Conservation (phyloP, 257 asterid species). For the Rhazya stricta region DNA sequence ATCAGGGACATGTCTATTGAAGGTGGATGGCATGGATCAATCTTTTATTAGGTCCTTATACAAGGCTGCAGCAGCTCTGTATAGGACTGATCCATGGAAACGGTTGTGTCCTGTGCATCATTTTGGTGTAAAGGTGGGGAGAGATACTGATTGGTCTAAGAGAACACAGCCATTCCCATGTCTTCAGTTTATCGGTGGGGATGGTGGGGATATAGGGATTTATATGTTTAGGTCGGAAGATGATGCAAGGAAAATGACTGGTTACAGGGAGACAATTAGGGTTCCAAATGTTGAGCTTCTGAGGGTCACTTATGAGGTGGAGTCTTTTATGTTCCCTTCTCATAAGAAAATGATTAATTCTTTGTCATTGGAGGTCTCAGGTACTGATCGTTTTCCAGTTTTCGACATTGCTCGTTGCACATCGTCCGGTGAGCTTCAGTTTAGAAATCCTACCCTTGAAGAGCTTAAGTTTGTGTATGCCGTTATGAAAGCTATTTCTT, state of each 20-base stretch:
- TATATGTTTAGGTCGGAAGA: conserved; percentile 43
- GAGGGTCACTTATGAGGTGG: conserved; percentile 48
- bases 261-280: conserved; percentile 42
- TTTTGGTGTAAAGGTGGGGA: conserved; percentile 42
- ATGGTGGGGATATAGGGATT: conserved; percentile 54
- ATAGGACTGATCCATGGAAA: conserved; percentile 59
- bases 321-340: conserved; percentile 35
- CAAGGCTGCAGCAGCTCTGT: conserved; percentile 50
- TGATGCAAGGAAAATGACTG: conserved; percentile 44
- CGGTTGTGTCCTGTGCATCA: conserved; percentile 47
- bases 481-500: conserved; percentile 29
- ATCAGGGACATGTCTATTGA: conserved; percentile 45
- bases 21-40: conserved; percentile 35
- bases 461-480: conserved; percentile 50
- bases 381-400: conserved; percentile 47
- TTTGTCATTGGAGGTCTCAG: conserved; percentile 41
- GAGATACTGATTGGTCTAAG: conserved; percentile 45
- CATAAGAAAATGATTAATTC: conserved; percentile 32
- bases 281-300: conserved; percentile 43
- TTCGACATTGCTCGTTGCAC: conserved; percentile 43
- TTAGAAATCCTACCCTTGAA: conserved; percentile 44
- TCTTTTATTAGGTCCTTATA: conserved; percentile 36
- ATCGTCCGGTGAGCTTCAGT: conserved; percentile 34
- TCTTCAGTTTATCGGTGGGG: conserved; percentile 51
- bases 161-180: conserved; percentile 47